These are phyloP conservation scores for Hypoxylon fuscum DNA, from an alignment of 495 filamentous ascomycete genomes.

Conservation along the genomic window DNA sequence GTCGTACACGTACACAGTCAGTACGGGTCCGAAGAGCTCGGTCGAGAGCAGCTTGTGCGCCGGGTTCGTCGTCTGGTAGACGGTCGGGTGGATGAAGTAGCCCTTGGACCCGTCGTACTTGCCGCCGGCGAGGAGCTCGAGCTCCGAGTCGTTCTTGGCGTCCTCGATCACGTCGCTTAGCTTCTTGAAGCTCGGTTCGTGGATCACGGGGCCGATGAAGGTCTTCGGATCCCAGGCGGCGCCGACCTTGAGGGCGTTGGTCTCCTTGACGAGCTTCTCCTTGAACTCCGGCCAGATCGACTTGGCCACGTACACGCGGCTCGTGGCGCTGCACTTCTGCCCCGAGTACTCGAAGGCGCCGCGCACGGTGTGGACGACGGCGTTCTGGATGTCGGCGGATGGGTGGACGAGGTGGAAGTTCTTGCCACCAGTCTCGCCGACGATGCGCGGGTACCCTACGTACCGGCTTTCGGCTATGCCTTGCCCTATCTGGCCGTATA, in stretches of 20 bases:
- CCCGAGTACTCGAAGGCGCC: slow-evolving; percentile 92
- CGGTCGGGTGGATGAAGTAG: slow-evolving; percentile 77
- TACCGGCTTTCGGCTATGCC: slow-evolving; percentile 75
- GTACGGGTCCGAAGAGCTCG: slow-evolving; percentile 82
- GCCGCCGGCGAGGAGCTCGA: slow-evolving; percentile 73
- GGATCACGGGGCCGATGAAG: slow-evolving; percentile 84
- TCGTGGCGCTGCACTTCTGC: slow-evolving; percentile 88
- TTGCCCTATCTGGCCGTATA: slow-evolving; percentile 75
- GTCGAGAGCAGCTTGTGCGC: slow-evolving; percentile 71
- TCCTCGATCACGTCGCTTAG: slow-evolving; percentile 71
- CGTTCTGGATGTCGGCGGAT: slow-evolving; percentile 78
- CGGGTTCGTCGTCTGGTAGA: slow-evolving; percentile 69
- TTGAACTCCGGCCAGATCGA: slow-evolving; percentile 76
- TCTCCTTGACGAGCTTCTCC: slow-evolving; percentile 68
- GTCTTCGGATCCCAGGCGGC: slow-evolving; percentile 72
- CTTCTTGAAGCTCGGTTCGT: slow-evolving; percentile 74
- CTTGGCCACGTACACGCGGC: slow-evolving; percentile 75
- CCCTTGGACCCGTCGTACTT: slow-evolving; percentile 73
- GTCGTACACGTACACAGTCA: slow-evolving; percentile 76
- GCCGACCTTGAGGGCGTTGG: slow-evolving; percentile 72
- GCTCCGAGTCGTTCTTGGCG: slow-evolving; percentile 69
- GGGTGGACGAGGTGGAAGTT: slow-evolving; percentile 87
- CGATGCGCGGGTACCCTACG: slow-evolving; percentile 78
- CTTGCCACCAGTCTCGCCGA: slow-evolving; percentile 90
- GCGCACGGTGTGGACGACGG: slow-evolving; percentile 81